phyloP scores from a whole-genome alignment of 139 green algal genomes.

The Coelastrella sp. region DNA sequence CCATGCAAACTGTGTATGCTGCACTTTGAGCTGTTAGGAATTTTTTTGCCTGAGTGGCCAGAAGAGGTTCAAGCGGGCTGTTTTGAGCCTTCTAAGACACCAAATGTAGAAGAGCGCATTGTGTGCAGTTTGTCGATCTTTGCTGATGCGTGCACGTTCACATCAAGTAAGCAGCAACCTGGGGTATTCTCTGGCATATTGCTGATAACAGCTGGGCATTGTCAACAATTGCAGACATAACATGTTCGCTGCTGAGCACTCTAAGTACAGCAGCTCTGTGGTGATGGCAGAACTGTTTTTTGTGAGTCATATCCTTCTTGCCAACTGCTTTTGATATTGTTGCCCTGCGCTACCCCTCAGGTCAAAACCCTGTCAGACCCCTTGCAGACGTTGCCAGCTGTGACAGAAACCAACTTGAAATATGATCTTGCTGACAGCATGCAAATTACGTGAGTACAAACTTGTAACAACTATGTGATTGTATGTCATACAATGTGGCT shows the following conservation, averaged over 20 bases:
- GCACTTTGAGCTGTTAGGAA: no score
- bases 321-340: no score
- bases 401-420: constrained; percentile 64
- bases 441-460: constrained; percentile 46
- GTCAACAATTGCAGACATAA: no score
- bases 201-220: no score
- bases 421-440: constrained; percentile 69
- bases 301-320: no score
- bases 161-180: no score
- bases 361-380: constrained; percentile 14
- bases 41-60: no score
- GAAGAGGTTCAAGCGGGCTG: not conserved
- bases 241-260: not conserved
- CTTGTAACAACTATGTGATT: not conserved
- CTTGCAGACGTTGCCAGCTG: constrained; percentile 46
- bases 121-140: no score
- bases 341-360: not conserved
- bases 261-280: not conserved
- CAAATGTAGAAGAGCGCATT: no score
- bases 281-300: not conserved
- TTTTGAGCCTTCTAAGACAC: not conserved
- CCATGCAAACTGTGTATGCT: not conserved
- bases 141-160: no score
- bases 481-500: not conserved
- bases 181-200: no score